A percentile compares a stretch with the other conserved stretches of the same genome.
phyloP scores from a whole-genome alignment of 441 rosid species.

The Adansonia rubrostipa region DNA sequence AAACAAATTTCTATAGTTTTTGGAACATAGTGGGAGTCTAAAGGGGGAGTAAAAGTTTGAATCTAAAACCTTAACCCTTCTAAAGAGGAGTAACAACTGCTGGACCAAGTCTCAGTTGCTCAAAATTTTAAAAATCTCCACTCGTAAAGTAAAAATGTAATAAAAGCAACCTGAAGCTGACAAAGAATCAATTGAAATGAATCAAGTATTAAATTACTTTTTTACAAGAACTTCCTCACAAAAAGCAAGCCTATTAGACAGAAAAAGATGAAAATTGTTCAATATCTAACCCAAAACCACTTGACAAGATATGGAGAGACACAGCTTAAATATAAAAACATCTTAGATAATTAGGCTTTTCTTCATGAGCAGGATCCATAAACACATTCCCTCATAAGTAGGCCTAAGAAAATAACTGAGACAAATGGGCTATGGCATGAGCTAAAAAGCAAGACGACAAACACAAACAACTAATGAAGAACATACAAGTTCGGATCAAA shows the following conservation, averaged over 20 bases:
- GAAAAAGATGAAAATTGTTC: not conserved
- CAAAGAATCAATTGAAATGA: constrained; percentile 3
- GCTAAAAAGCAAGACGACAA: not conserved
- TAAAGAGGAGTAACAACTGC: not conserved
- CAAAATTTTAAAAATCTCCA: not conserved
- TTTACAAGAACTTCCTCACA: not conserved
- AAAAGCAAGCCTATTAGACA: not conserved
- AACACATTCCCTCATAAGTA: not conserved
- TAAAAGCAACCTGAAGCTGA: not conserved
- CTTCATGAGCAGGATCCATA: not conserved
- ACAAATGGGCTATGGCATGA: not conserved
- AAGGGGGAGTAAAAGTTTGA: constrained; percentile 10
- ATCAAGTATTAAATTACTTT: not conserved
- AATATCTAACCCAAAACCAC: not conserved
- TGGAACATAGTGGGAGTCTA: not conserved
- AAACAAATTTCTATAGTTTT: constrained; percentile 3
- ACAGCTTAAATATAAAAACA: not conserved
- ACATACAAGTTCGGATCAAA: not conserved
- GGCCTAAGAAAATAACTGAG: not conserved
- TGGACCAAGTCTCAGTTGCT: not conserved
- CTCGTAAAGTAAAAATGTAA: constrained; percentile 12
- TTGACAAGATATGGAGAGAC: not conserved
- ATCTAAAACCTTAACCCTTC: not conserved
- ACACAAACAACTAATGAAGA: not conserved
- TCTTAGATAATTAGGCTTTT: not conserved